Percentiles rank a stretch among this genome's conserved stretches.
Conservation (phyloP, 1,284 basidiomycete species). For the Uromyces viciae-fabae region DNA sequence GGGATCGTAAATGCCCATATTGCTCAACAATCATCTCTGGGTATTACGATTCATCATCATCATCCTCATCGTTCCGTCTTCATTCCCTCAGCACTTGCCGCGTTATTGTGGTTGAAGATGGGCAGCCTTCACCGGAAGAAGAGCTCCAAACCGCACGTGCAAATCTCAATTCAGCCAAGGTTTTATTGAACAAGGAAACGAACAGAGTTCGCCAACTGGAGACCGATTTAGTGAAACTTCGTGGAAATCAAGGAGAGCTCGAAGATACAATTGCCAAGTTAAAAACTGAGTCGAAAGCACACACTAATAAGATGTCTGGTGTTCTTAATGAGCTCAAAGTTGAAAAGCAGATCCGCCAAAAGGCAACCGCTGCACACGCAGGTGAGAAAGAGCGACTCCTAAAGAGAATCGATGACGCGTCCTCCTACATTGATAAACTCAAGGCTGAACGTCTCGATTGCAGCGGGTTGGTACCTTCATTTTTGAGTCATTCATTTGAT, state of each 20-base stretch:
- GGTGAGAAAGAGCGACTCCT: not conserved
- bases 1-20: not conserved
- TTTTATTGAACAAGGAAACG: not conserved
- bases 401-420: slow-evolving; percentile 6
- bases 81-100: not conserved
- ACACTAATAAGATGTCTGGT: not conserved
- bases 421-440: not conserved
- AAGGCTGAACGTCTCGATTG: not conserved
- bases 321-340: not conserved
- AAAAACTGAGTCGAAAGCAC: not conserved
- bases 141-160: not conserved
- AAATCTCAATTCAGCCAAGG: slow-evolving; percentile 15
- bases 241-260: not conserved
- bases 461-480: no score
- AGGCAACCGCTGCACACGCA: not conserved
- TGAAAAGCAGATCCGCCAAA: not conserved
- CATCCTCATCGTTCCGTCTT: not conserved
- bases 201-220: not conserved
- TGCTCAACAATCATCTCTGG: not conserved
- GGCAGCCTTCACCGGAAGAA: not conserved
- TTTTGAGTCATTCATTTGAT: not conserved
- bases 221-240: not conserved
- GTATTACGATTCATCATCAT: not conserved
- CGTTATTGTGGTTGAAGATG: not conserved
- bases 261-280: not conserved